A percentile compares a stretch with the other conserved stretches of the same genome.
Evolutionary conservation across 1,284 basidiomycete species (phyloP).

Genomic region (Ustanciosporium gigantosporum): DNA sequence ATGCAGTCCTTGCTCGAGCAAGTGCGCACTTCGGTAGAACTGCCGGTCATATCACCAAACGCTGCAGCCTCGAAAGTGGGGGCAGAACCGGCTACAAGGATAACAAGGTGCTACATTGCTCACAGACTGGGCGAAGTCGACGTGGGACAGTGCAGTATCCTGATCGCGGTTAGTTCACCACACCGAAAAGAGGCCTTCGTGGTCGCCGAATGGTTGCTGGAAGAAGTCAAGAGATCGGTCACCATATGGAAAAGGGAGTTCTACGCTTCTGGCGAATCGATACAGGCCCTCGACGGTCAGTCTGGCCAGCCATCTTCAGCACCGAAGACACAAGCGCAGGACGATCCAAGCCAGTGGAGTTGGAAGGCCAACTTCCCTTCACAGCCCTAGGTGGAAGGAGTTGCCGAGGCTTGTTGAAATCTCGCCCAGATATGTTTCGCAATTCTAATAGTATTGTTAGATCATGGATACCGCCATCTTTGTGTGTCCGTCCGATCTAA

Average conservation of each 20-base stretch:
- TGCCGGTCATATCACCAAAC: constrained; percentile 4
- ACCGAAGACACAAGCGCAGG: neutral
- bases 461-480: too few species aligned
- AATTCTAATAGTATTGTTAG: too few species aligned
- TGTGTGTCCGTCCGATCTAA: too few species aligned
- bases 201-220: constrained; percentile 78
- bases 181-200: constrained; percentile 79
- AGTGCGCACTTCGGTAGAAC: constrained; percentile 20
- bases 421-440: too few species aligned
- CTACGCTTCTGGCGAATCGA: constrained; percentile 10
- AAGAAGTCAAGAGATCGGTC: constrained; percentile 77
- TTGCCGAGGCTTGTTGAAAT: too few species aligned
- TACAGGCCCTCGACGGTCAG: constrained; percentile 17
- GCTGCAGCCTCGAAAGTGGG: constrained; percentile 4
- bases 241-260: constrained; percentile 90
- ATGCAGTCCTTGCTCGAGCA: constrained; percentile 17
- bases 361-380: constrained; percentile 43
- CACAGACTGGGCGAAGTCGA: constrained; percentile 80
- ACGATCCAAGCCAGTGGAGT: constrained; percentile 2
- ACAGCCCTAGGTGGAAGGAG: too few species aligned
- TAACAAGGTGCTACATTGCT: constrained; percentile 66
- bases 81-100: neutral
- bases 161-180: constrained; percentile 82
- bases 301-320: neutral
- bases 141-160: constrained; percentile 78